Percentiles rank a stretch among this genome's conserved stretches.
phyloP scores from a whole-genome alignment of 768 basidiomycete genomes.

The Russula brevipes region DNA sequence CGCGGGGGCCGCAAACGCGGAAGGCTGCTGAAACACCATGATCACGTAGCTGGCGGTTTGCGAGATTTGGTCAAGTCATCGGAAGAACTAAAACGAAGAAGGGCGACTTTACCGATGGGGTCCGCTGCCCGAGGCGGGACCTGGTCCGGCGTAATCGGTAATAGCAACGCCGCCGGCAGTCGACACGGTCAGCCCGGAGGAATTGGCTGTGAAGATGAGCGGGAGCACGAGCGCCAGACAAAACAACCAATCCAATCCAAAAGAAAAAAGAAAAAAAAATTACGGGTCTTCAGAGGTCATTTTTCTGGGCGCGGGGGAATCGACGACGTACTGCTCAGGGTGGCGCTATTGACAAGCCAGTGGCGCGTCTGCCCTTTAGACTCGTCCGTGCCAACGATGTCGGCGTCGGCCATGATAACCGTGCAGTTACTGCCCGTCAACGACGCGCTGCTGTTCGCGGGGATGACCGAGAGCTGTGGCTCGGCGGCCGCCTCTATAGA shows the following conservation, averaged over 20 bases:
- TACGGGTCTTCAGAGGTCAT: too few relatives aligned
- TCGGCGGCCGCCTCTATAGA: slow-evolving; percentile 49
- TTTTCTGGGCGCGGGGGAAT: background rate
- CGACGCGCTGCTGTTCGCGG: slow-evolving; percentile 43
- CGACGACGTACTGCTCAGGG: slow-evolving; percentile 38
- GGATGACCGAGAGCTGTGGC: slow-evolving; percentile 50
- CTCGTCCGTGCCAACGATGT: slow-evolving; percentile 56
- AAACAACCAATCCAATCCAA: too few relatives aligned
- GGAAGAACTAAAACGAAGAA: background rate
- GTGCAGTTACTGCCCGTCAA: slow-evolving; percentile 51
- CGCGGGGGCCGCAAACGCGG: slow-evolving; percentile 54
- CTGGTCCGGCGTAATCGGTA: slow-evolving; percentile 67
- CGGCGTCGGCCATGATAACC: slow-evolving; percentile 71
- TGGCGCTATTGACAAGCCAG: slow-evolving; percentile 72
- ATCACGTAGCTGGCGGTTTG: slow-evolving; percentile 53
- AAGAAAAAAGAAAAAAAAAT: background rate
- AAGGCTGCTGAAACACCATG: slow-evolving; percentile 59
- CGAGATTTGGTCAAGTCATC: background rate
- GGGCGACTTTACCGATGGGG: slow-evolving; percentile 52
- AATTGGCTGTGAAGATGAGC: background rate
- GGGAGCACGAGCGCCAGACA: too few relatives aligned
- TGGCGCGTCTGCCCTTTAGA: slow-evolving; percentile 62
- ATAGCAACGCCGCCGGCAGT: slow-evolving; percentile 44
- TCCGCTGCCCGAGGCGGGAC: slow-evolving; percentile 62
- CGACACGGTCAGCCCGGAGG: slow-evolving; percentile 32